Base-by-base conservation (phyloP, 805 yeast genomes). In the Starmera dryadoides region DNA sequence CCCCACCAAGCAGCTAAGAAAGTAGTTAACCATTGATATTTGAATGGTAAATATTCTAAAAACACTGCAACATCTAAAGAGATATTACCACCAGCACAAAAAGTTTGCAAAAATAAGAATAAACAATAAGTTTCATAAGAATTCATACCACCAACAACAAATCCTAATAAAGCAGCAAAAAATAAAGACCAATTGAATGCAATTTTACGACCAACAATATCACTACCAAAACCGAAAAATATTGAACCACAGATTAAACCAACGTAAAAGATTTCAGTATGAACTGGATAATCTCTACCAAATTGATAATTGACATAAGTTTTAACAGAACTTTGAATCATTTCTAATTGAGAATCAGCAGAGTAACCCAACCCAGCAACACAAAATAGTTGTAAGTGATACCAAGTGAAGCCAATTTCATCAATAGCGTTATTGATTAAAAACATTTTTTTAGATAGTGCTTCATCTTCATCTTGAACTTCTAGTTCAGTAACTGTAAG, bases 351-450 rank as follows among this genome's bases (percentile, higher is more conserved):
- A 16, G 77, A 69, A 49, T 75, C 77, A 15, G 66, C 73, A 8
- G 70, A 63, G 47, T 72, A 73, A 37, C 79, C 79, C 49, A 68
- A 69, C 6, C 79, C 79, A 10, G 76, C 75, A 26, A 73, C 53
- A 36, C 57, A 48, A 49, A 73, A 72, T 7, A 69, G 50, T 44
- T 67, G 62, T 19, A 58, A 55, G 42, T 72, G 77, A 42, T 65
- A 65, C 69, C 72, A 67, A 1, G 83, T 76, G 58, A 77, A 73
- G 0, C 82, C 82, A 39, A 77, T 73, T 47, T 77, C 78, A 49
- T 77, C 80, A 41, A 77, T 62, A 15, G 82, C 79, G 41, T 72
- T 56, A 52, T 75, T 74, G 36, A 75, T 58, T 9, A 75, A 52
- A 33, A 55, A 57, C 50, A 73, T 69, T 42, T 73, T 73, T 34